Percentiles rank a stretch among this genome's conserved stretches.
Conservation (phyloP, 2,329 filamentous ascomycete species). For the Colletotrichum sp. region DNA sequence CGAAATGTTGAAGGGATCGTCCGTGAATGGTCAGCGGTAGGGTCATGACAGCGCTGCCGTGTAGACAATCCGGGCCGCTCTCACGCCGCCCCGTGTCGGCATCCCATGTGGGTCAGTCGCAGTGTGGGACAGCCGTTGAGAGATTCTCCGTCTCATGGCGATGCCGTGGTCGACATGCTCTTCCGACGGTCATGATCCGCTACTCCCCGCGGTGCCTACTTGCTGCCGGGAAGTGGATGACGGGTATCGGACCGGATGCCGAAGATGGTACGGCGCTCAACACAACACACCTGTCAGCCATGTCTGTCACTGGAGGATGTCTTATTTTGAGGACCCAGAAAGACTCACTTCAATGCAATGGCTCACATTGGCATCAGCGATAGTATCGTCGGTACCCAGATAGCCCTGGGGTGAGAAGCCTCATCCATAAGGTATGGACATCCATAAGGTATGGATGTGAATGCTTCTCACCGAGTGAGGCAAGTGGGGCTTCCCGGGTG, state of each 20-base stretch:
- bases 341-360: background rate
- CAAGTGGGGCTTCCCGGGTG: background rate
- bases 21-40: background rate
- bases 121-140: background rate
- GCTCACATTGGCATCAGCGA: background rate
- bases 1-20: background rate
- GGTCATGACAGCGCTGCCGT: background rate
- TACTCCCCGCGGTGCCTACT: background rate
- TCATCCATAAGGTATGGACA: no score
- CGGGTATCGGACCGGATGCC: background rate
- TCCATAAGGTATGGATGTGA: no score
- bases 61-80: background rate
- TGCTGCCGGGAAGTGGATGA: background rate
- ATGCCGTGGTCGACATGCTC: background rate
- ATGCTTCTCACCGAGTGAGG: background rate
- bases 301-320: background rate
- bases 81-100: background rate
- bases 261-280: background rate
- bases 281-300: background rate
- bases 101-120: background rate
- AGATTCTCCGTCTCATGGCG: background rate
- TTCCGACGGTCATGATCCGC: background rate
- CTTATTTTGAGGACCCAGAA: background rate
- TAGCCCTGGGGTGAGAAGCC: background rate
- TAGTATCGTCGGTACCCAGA: background rate